These are phyloP conservation scores for Ceratobasidium sp. DNA, from an alignment of 1,284 basidiomycete species.

Conservation along the genomic window DNA sequence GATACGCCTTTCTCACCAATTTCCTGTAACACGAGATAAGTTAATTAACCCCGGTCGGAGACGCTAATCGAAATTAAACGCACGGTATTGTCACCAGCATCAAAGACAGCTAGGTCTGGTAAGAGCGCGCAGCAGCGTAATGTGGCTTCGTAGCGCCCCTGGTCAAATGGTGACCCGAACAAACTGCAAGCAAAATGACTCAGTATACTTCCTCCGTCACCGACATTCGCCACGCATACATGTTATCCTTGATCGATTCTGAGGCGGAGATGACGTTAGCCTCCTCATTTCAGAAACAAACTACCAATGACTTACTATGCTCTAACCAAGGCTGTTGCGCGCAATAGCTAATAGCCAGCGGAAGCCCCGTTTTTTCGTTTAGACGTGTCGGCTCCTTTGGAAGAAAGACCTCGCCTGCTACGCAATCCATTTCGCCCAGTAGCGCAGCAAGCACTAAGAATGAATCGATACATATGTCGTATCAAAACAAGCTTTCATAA, in stretches of 20 bases:
- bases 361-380: slow-evolving; percentile 32
- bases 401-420: slow-evolving; percentile 37
- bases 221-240: neutral
- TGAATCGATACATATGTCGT: neutral
- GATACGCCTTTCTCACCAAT: slow-evolving; percentile 44
- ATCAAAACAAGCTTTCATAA: neutral
- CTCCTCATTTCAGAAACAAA: no score
- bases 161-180: slow-evolving; percentile 56
- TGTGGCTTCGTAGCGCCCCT: slow-evolving; percentile 54
- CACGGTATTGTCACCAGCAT: slow-evolving; percentile 51
- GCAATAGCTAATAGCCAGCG: slow-evolving; percentile 36
- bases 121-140: slow-evolving; percentile 51
- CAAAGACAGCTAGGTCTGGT: slow-evolving; percentile 50
- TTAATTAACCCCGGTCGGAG: no score
- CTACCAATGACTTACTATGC: slow-evolving; percentile 5
- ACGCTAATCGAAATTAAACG: slow-evolving; percentile 16
- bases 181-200: slow-evolving; percentile 53
- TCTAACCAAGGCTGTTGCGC: slow-evolving; percentile 48
- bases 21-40: no score
- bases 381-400: slow-evolving; percentile 35
- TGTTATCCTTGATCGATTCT: slow-evolving; percentile 37
- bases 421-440: slow-evolving; percentile 46
- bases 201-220: no score
- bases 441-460: slow-evolving; percentile 42
- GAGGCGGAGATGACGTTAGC: neutral